A percentile compares a stretch with the other conserved stretches of the same genome.
Evolutionary conservation across 192 early-diverging fungal genomes (phyloP).

Genomic region (Coemansia sp.): DNA sequence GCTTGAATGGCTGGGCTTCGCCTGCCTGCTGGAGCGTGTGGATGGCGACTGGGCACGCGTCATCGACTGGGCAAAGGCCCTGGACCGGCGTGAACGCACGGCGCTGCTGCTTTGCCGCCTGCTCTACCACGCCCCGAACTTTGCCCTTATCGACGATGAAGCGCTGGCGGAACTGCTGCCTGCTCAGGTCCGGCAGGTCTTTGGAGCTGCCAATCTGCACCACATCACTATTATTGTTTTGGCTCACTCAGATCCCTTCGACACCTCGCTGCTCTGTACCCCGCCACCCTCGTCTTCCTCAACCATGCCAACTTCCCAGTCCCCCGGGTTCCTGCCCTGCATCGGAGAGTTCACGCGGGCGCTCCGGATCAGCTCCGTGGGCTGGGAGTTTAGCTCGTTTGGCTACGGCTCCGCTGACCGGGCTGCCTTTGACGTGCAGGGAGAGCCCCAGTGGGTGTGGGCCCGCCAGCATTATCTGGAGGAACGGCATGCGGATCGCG

Average conservation of each 20-base stretch:
- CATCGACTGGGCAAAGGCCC: conserved; percentile 39
- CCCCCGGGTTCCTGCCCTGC: conserved; percentile 7
- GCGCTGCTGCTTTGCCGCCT: conserved; percentile 32
- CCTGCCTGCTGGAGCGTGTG: conserved; percentile 22
- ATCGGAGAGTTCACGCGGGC: conserved; percentile 38
- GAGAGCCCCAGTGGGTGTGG: conserved; percentile 24
- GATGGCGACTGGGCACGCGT: conserved; percentile 40
- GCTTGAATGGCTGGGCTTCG: conserved; percentile 31
- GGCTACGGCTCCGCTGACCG: conserved; percentile 22
- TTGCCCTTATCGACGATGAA: conserved; percentile 38
- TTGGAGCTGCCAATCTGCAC: conserved; percentile 25
- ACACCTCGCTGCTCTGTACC: neutral
- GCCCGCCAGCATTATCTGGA: neutral
- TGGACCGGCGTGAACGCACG: conserved; percentile 25
- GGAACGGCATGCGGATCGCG: neutral
- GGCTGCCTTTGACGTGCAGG: conserved; percentile 21
- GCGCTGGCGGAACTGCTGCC: conserved; percentile 13
- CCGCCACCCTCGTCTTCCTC: conserved; percentile 8
- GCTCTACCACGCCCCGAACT: conserved; percentile 34
- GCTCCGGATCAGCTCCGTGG: conserved; percentile 15
- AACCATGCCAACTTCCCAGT: neutral
- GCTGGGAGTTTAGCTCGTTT: conserved; percentile 32
- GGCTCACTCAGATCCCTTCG: conserved; percentile 24
- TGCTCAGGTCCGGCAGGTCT: conserved; percentile 24
- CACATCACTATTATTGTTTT: conserved; percentile 30